phyloP scores from a whole-genome alignment of 2,329 filamentous ascomycete genomes.

The Arthrobotrys sphaeroides region DNA sequence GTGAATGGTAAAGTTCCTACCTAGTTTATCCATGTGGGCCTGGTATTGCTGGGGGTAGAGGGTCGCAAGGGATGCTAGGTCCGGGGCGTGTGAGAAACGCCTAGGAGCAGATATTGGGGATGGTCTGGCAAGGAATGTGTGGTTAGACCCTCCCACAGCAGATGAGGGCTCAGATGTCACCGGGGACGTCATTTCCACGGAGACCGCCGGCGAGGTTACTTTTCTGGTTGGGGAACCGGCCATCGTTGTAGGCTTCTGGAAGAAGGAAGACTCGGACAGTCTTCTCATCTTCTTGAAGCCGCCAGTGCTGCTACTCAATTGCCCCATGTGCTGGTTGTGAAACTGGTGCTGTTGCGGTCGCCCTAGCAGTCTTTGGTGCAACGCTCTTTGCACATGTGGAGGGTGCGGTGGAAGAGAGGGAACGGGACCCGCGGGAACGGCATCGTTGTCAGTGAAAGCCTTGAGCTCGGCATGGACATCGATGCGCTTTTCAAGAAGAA shows the following conservation, averaged over 20 bases:
- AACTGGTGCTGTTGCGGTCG: conserved; percentile 42
- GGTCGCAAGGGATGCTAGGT: conserved; percentile 46
- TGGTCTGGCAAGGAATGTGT: conserved; percentile 47
- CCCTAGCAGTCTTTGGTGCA: conserved; percentile 48
- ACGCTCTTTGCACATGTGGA: conserved; percentile 58
- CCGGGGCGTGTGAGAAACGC: conserved; percentile 47
- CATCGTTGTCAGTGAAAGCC: conserved; percentile 87
- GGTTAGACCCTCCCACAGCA: conserved; percentile 33
- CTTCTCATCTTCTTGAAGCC: conserved; percentile 49
- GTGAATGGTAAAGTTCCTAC: conserved; percentile 16
- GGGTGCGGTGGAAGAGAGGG: conserved; percentile 60
- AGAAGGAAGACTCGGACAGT: conserved; percentile 51
- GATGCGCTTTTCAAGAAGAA: conserved; percentile 96
- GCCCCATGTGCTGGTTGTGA: conserved; percentile 42
- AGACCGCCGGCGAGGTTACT: conserved; percentile 37
- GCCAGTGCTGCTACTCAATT: conserved; percentile 16
- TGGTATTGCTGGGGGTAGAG: conserved; percentile 50
- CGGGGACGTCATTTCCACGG: conserved; percentile 49
- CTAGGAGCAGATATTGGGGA: conserved; percentile 31
- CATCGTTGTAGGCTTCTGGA: conserved; percentile 45
- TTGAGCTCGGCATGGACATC: conserved; percentile 96
- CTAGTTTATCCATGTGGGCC: conserved; percentile 53
- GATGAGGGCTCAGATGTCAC: conserved; percentile 49
- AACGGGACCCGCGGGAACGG: conserved; percentile 63
- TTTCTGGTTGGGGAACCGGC: conserved; percentile 37